These are phyloP conservation scores for Spathaspora sp. DNA, from an alignment of 1,139 yeast genomes.

Conservation along the genomic window DNA sequence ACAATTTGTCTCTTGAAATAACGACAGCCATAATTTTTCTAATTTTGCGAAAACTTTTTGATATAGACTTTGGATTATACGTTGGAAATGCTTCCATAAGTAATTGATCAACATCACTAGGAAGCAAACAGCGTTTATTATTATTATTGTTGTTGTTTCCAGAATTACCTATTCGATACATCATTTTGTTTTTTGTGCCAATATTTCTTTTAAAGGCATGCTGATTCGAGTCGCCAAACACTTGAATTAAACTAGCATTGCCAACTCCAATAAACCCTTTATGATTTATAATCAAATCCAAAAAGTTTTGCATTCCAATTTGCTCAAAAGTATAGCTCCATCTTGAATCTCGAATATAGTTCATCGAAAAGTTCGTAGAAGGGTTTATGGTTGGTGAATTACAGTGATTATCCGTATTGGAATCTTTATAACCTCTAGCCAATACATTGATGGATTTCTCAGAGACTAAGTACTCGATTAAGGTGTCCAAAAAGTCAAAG, in stretches of 20 bases:
- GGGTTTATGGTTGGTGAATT: constrained; percentile 20
- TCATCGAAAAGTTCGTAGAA: constrained; percentile 24
- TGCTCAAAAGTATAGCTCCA: constrained; percentile 35
- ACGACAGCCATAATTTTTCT: constrained; percentile 7
- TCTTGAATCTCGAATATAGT: constrained; percentile 29
- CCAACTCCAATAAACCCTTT: constrained; percentile 21
- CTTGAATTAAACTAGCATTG: constrained; percentile 21
- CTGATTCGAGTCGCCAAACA: constrained; percentile 33
- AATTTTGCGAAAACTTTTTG: constrained; percentile 8
- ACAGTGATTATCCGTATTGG: constrained; percentile 13
- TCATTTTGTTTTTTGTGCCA: constrained; percentile 3
- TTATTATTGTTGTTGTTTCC: neutral
- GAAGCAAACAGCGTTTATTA: constrained; percentile 7
- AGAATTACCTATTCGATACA: neutral
- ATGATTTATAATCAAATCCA: constrained; percentile 29
- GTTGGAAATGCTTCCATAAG: constrained; percentile 2
- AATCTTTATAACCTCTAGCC: constrained; percentile 26
- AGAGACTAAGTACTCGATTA: constrained; percentile 19
- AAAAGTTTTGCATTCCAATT: constrained; percentile 32
- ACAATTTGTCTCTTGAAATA: constrained; percentile 23
- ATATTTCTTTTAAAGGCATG: constrained; percentile 7
- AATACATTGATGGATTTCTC: constrained; percentile 22
- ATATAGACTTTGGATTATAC: neutral
- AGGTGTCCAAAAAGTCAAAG: constrained; percentile 26
- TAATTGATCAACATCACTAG: constrained; percentile 11